phyloP scores from a whole-genome alignment of 345 rosid genomes.

The Arabis alpina region DNA sequence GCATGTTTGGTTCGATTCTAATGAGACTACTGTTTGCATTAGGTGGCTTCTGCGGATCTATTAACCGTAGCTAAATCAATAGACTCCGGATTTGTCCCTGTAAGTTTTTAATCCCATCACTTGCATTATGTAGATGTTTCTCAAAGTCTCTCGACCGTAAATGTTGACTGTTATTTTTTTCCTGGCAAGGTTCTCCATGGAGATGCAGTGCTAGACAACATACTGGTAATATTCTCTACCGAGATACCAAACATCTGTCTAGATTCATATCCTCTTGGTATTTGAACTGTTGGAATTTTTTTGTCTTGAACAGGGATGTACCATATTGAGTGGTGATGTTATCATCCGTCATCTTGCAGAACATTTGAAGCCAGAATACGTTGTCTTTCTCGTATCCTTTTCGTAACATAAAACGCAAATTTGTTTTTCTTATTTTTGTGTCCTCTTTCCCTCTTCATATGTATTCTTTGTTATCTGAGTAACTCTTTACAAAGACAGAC shows the following conservation, averaged over 20 bases:
- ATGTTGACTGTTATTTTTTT: neutral
- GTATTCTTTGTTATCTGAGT: slow-evolving; percentile 44
- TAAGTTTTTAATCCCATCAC: slow-evolving; percentile 43
- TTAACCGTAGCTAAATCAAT: slow-evolving; percentile 64
- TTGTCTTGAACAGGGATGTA: slow-evolving; percentile 69
- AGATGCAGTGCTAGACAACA: slow-evolving; percentile 86
- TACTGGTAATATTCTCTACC: slow-evolving; percentile 53
- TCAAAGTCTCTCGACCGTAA: neutral
- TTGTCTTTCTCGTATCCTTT: slow-evolving; percentile 93
- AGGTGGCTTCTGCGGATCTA: slow-evolving; percentile 75
- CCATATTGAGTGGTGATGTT: slow-evolving; percentile 94
- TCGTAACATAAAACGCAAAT: neutral
- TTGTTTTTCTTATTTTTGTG: neutral
- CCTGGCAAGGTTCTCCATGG: slow-evolving; percentile 85
- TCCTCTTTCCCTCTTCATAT: neutral
- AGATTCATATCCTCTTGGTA: neutral
- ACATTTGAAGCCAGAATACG: slow-evolving; percentile 74
- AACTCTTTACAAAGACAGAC: slow-evolving; percentile 67
- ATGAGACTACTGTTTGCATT: slow-evolving; percentile 30
- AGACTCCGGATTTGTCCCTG: slow-evolving; percentile 86
- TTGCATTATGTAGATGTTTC: neutral
- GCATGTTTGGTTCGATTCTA: slow-evolving; percentile 9
- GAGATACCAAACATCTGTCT: slow-evolving; percentile 1
- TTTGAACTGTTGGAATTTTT: neutral
- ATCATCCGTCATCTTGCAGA: slow-evolving; percentile 87